Evolutionary conservation across 1,284 basidiomycete genomes (phyloP).

Genomic region (Entoloma clypeatum): DNA sequence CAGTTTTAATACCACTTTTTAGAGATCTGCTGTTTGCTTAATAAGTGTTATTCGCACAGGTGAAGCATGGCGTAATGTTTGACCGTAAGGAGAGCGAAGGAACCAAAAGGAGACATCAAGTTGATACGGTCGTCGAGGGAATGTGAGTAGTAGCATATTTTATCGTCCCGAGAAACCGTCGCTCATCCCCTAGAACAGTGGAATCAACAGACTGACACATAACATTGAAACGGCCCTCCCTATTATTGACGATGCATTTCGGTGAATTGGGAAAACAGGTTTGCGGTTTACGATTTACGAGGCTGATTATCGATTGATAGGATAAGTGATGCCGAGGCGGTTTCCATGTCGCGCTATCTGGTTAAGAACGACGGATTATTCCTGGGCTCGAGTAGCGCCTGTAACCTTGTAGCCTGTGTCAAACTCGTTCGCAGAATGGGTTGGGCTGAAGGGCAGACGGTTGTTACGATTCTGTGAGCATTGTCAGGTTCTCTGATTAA

Average conservation of each 20-base stretch:
- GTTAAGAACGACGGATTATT: constrained; percentile 91
- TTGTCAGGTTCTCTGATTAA: constrained; percentile 3
- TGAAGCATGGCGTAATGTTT: constrained; percentile 94
- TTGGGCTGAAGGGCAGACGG: constrained; percentile 58
- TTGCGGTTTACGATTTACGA: neutral
- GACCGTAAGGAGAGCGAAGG: constrained; percentile 91
- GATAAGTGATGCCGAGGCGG: constrained; percentile 86
- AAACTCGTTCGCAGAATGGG: constrained; percentile 70
- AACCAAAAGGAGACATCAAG: constrained; percentile 89
- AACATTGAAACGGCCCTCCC: constrained; percentile 83
- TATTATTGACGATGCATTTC: constrained; percentile 83
- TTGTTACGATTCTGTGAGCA: constrained; percentile 84
- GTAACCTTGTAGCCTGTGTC: constrained; percentile 90
- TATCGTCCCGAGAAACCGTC: neutral
- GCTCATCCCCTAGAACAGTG: constrained; percentile 51
- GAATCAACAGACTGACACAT: constrained; percentile 82
- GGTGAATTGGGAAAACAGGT: constrained; percentile 39
- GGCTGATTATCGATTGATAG: constrained; percentile 36
- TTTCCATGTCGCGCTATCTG: constrained; percentile 88
- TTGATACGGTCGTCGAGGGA: constrained; percentile 89
- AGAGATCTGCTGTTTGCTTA: constrained; percentile 5
- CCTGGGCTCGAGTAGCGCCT: constrained; percentile 94
- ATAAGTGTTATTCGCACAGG: constrained; percentile 40
- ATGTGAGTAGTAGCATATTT: constrained; percentile 49
- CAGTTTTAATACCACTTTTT: constrained; percentile 2